Base-by-base conservation (phyloP, 2,329 filamentous ascomycete genomes). In the Alternaria longipes region DNA sequence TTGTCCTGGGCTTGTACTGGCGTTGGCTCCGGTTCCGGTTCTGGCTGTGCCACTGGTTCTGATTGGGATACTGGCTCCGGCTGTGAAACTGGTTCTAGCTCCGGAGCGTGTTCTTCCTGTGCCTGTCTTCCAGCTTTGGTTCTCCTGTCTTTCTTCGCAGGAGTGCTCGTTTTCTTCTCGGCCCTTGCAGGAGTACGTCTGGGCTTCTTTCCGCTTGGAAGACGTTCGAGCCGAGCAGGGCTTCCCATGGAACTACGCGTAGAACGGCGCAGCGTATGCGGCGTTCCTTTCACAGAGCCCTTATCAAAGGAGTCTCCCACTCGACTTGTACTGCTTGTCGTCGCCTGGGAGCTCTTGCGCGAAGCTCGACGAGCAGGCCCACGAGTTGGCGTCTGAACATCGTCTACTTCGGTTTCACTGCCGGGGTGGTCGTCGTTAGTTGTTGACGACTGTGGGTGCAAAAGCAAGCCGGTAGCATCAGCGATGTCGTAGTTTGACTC, bases 241-340 rank as follows among this genome's bases (percentile, higher is more conserved):
- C 69, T 76, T n/a, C 60, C 60, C 8, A 53, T 41, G 4, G 73
- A 73, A n/a, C 64, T 63, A 8, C 74, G 74, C 4, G 68, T 64
- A 4, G 75, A 77, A 26, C 73, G 69, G 42, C 73, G 72, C 42
- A 74, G 49, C 8, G 68, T 51, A 11, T 62, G 64, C 38, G 72
- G 67, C 16, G 68, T 72, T 20, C 66, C 59, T 30, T 60, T 62
- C 1, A 68, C 55, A 8, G 66, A 66, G 5, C 68, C 58, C 24
- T 52, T 69, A 5, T 56, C 62, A 60, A 81, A 80, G 30, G 79
- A 81, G 38, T 81, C 76, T 26, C 69, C 73, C 4, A 81, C 67
- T 36, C 73, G 69, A 47, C 73, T 79, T 20, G 72, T 69, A 46
- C 73, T 74, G 24, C 60, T 74, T 2, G 66, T 67, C 4, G 52